Percentiles rank a stretch among this genome's conserved stretches.
phyloP scores from a whole-genome alignment of 176 grass and related monocot species.

The Aegilops tauschii region DNA sequence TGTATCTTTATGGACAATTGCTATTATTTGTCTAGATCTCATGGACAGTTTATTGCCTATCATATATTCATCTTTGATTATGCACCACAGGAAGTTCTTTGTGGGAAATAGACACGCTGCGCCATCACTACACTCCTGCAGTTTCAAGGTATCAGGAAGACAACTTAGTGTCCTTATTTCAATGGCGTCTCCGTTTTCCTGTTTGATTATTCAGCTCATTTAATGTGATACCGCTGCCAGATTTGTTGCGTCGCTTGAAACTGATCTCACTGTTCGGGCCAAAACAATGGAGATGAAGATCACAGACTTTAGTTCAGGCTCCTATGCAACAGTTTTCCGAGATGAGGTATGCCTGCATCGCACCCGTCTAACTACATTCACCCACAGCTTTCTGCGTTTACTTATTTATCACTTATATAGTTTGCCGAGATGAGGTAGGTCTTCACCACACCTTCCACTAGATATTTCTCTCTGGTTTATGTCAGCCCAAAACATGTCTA shows the following conservation, averaged over 20 bases:
- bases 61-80: conserved; percentile 14
- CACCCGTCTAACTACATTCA: neutral
- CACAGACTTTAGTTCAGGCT: conserved; percentile 87
- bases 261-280: conserved; percentile 82
- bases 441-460: neutral
- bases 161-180: neutral
- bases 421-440: neutral
- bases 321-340: conserved; percentile 85
- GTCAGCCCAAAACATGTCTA: neutral
- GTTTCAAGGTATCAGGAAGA: conserved; percentile 71
- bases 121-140: conserved; percentile 78
- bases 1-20: conserved; percentile 15
- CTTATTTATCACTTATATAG: neutral
- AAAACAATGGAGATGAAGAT: conserved; percentile 93
- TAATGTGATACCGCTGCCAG: conserved; percentile 35
- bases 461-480: conserved; percentile 9
- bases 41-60: neutral
- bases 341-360: conserved; percentile 63
- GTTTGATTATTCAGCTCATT: conserved; percentile 19
- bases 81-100: conserved; percentile 73
- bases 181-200: conserved; percentile 1
- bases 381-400: neutral
- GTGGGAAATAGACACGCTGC: conserved; percentile 90
- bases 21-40: neutral
- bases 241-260: conserved; percentile 83